phyloP scores from a whole-genome alignment of 495 filamentous ascomycete genomes.

The Penicillium coprophilum region DNA sequence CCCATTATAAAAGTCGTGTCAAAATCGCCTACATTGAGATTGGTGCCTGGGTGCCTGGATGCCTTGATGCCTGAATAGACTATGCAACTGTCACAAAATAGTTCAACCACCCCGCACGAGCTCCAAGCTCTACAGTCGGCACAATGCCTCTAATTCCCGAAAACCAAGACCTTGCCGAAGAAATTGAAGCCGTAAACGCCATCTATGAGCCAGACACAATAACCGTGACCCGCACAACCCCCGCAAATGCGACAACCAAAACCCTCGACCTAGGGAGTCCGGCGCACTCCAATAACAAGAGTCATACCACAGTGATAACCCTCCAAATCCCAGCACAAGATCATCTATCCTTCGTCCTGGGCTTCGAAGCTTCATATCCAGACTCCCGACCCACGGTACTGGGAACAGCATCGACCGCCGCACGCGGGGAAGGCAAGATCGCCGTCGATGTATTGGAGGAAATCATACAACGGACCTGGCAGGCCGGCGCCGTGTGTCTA shows the following conservation, averaged over 20 bases:
- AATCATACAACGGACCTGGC: constrained; percentile 63
- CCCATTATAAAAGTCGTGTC: no score
- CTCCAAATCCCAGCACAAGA: constrained; percentile 44
- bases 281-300: constrained; percentile 18
- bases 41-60: background rate
- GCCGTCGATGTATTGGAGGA: constrained; percentile 65
- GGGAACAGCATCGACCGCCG: constrained; percentile 54
- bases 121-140: constrained; percentile 2
- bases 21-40: background rate
- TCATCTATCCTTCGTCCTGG: constrained; percentile 57
- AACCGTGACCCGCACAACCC: constrained; percentile 39
- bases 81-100: constrained; percentile 17
- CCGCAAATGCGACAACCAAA: constrained; percentile 35
- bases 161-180: constrained; percentile 71
- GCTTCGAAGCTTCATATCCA: constrained; percentile 73
- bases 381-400: constrained; percentile 65
- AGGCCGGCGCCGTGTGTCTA: constrained; percentile 76
- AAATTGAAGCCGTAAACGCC: constrained; percentile 86
- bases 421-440: constrained; percentile 64
- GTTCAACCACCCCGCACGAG: constrained; percentile 6
- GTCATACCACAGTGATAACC: constrained; percentile 33
- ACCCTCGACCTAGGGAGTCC: constrained; percentile 40
- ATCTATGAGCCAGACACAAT: constrained; percentile 80
- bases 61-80: constrained; percentile 8
- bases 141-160: constrained; percentile 27